Evolutionary conservation across 805 yeast species (phyloP).

Genomic region (Saccharomyces paradoxus): DNA sequence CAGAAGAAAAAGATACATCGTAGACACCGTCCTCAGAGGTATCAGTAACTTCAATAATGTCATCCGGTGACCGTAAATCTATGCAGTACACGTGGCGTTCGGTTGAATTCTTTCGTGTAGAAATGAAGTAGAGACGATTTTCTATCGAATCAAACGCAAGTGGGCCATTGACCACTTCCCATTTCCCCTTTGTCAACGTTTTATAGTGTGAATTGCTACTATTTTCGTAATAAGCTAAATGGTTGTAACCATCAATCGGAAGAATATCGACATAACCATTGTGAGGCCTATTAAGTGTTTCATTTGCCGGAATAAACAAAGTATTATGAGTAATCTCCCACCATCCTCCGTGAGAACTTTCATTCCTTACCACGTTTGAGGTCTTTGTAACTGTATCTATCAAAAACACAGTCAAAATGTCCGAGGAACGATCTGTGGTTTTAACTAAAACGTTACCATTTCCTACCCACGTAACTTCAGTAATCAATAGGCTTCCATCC

Average conservation of each 20-base stretch:
- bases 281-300: slow-evolving; percentile 32
- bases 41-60: slow-evolving; percentile 40
- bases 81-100: slow-evolving; percentile 81
- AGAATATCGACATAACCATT: slow-evolving; percentile 81
- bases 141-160: slow-evolving; percentile 48
- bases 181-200: slow-evolving; percentile 64
- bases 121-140: slow-evolving; percentile 49
- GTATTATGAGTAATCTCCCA: slow-evolving; percentile 68
- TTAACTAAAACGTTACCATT: slow-evolving; percentile 43
- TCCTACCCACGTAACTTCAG: slow-evolving; percentile 70
- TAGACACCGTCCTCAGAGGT: slow-evolving; percentile 55
- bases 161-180: slow-evolving; percentile 85
- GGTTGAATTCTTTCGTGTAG: slow-evolving; percentile 69
- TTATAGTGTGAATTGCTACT: slow-evolving; percentile 46
- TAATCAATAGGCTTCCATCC: slow-evolving; percentile 41
- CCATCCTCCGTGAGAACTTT: slow-evolving; percentile 54
- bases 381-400: slow-evolving; percentile 37
- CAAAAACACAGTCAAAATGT: slow-evolving; percentile 48
- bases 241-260: slow-evolving; percentile 54
- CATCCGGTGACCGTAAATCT: slow-evolving; percentile 38
- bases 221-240: slow-evolving; percentile 79
- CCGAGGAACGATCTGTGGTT: slow-evolving; percentile 59
- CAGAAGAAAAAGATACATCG: slow-evolving; percentile 68
- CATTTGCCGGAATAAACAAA: slow-evolving; percentile 46
- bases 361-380: slow-evolving; percentile 41